Evolutionary conservation across 306 rosid species (phyloP), one percentile per base, ranked within the genome.

Genomic region (Myrica gale): DNA sequence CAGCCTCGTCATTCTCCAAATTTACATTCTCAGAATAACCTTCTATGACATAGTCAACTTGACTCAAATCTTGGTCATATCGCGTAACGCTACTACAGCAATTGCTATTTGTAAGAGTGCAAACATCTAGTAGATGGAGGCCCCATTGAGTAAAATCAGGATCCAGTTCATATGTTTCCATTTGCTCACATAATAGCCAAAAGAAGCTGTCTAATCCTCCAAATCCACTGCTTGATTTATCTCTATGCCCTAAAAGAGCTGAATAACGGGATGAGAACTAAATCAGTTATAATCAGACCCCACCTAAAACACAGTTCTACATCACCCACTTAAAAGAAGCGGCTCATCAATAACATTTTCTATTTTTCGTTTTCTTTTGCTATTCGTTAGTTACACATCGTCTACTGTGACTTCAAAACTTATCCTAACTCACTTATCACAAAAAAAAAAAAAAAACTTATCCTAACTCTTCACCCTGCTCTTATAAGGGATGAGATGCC

Each of bases 111-210:
- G 93, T 69, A 77, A 88, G 81, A 4, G 92, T 89, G 81, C 97
- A 92, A 79, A 58, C 96, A 87, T 90, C 97, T 75, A 95, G 85
- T 39, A 86, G 96, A 88, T 95, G 97, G 56, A 95, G 92, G 65
- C 92, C 93, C 99, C 99, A 95, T 21, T 96, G 87, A 71, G 81
- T 82, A 57, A 92, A 91, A 71, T 95, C 99, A 7, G 97, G 97
- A 86, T 95, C 98, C 73, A 88, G 39, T 5, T 92, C 80, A 82
- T 81, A 80, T 0, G 90, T 58, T 66, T 78, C 73, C 96, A 90
- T 87, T 72, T 51, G 63, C 26, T 11, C 51, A 65, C 65, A 73
- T 57, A 71, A 58, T 74, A 74, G 74, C 83, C 74, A 77, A 82
- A 74, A 69, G 75, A 37, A 75, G 68, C 73, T 55, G 68, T 55